Evolutionary conservation across 306 rosid genomes (phyloP).

Genomic region (Arachis stenosperma): DNA sequence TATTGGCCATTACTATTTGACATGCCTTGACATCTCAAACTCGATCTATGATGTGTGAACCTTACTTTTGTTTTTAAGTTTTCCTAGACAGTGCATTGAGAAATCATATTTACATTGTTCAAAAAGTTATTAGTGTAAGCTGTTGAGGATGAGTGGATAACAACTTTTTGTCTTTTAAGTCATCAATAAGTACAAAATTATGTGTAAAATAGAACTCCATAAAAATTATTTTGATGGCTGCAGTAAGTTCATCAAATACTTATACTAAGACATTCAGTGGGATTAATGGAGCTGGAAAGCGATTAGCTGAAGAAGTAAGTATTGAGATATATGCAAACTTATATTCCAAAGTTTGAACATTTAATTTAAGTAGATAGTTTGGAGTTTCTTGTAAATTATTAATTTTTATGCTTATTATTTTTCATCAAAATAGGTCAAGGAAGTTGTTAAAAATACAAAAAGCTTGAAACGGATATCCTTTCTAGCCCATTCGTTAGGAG

Average conservation of each 20-base stretch:
- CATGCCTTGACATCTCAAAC: slow-evolving; percentile 28
- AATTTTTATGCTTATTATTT: slow-evolving; percentile 40
- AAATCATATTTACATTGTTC: slow-evolving; percentile 29
- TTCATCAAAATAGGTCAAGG: slow-evolving; percentile 63
- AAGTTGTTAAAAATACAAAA: slow-evolving; percentile 72
- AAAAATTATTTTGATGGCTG: slow-evolving; percentile 41
- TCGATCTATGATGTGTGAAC: slow-evolving; percentile 8
- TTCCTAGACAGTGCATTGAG: slow-evolving; percentile 6
- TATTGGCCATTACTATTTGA: slow-evolving; percentile 1
- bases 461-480: slow-evolving; percentile 84
- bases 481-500: slow-evolving; percentile 96
- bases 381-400: slow-evolving; percentile 37
- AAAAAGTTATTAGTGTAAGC: slow-evolving; percentile 24
- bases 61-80: slow-evolving; percentile 2
- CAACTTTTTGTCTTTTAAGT: slow-evolving; percentile 1
- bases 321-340: slow-evolving; percentile 36
- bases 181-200: slow-evolving; percentile 31
- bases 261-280: slow-evolving; percentile 88
- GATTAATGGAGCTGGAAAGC: slow-evolving; percentile 93
- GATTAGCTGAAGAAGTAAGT: slow-evolving; percentile 93
- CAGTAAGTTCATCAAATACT: slow-evolving; percentile 88
- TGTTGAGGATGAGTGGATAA: slow-evolving; percentile 15
- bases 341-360: slow-evolving; percentile 34
- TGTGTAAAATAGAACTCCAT: slow-evolving; percentile 35
- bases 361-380: slow-evolving; percentile 10